A percentile compares a stretch with the other conserved stretches of the same genome.
Conservation (phyloP, 2,329 filamentous ascomycete genomes). For the Dactylellina haptotyla region DNA sequence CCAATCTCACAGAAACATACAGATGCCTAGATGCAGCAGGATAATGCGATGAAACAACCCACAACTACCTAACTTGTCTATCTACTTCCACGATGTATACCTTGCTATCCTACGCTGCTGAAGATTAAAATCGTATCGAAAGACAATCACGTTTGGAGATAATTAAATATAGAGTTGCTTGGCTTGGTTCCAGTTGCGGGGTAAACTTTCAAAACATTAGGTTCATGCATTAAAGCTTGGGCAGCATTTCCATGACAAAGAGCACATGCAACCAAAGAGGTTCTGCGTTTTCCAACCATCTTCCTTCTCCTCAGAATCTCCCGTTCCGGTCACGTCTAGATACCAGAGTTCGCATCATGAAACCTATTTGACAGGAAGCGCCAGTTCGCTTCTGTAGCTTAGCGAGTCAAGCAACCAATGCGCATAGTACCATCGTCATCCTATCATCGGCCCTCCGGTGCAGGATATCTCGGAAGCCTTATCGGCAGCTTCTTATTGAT, state of each 20-base stretch:
- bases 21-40: no score
- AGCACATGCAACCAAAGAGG: no score
- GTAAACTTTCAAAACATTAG: conserved; percentile 26
- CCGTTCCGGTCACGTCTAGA: conserved; percentile 21
- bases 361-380: conserved; percentile 11
- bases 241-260: no score
- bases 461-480: conserved; percentile 32
- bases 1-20: no score
- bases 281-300: no score
- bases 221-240: conserved; percentile 27
- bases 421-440: conserved; percentile 12
- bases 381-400: conserved; percentile 15
- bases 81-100: no score
- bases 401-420: background rate
- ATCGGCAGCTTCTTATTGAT: conserved; percentile 8
- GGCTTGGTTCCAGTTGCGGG: conserved; percentile 31
- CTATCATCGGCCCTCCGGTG: conserved; percentile 5
- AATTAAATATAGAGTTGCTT: background rate
- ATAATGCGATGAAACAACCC: no score
- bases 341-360: conserved; percentile 18
- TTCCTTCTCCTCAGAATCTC: conserved; percentile 22
- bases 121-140: background rate
- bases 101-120: background rate
- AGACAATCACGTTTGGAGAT: background rate
- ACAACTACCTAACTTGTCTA: conserved; percentile 2